These are phyloP conservation scores for Microbotryomycetes sp. DNA, from an alignment of 1,284 basidiomycete species.

Conservation along the genomic window DNA sequence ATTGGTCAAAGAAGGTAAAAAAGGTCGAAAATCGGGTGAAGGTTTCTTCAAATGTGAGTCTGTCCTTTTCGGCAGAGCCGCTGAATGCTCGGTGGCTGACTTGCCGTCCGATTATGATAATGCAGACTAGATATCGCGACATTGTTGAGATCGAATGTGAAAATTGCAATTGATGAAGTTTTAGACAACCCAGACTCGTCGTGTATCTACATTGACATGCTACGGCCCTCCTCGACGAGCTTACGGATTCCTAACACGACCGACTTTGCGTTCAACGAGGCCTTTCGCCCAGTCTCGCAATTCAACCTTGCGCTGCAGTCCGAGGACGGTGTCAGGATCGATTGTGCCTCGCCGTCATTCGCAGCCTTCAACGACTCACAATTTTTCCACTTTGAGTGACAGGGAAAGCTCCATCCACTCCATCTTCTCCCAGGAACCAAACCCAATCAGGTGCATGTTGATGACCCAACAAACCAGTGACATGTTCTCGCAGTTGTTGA, in stretches of 20 bases:
- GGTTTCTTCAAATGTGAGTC: conserved; percentile 46
- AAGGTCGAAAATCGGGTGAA: conserved; percentile 51
- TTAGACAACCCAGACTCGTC: no score
- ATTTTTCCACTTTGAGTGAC: conserved; percentile 12
- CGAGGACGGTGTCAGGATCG: not conserved
- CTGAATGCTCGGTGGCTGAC: no score
- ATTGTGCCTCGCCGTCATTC: no score
- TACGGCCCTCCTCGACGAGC: no score
- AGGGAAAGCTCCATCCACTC: conserved; percentile 1
- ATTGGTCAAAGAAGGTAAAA: conserved; percentile 50
- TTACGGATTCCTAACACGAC: not conserved
- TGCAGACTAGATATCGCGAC: no score
- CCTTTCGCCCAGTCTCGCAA: conserved; percentile 8
- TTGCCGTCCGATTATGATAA: no score
- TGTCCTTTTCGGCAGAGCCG: no score
- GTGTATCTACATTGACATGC: no score
- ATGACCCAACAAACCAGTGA: conserved; percentile 1
- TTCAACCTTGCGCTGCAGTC: conserved; percentile 8
- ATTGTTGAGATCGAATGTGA: no score
- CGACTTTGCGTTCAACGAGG: not conserved
- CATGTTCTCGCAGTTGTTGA: not conserved
- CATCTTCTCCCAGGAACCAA: conserved; percentile 14
- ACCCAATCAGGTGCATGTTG: conserved; percentile 15
- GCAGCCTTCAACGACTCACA: no score
- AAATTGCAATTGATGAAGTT: no score